A percentile compares a stretch with the other conserved stretches of the same genome.
Evolutionary conservation across 148 eudicot species (phyloP).

Genomic region (Drosera capensis): DNA sequence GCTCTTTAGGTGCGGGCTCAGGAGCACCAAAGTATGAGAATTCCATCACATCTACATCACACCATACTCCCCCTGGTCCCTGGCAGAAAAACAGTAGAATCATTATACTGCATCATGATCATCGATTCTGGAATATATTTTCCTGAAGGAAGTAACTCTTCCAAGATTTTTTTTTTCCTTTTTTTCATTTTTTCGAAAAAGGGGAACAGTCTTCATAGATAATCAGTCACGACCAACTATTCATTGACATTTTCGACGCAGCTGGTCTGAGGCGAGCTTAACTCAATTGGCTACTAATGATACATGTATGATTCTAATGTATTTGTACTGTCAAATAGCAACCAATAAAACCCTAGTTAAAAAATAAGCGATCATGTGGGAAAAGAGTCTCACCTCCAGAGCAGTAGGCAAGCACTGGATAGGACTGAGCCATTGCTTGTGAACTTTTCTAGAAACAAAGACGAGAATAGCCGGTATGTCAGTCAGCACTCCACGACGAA

Average conservation of each 20-base stretch:
- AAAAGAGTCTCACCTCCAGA: slow-evolving; percentile 48
- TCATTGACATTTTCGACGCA: too few species aligned
- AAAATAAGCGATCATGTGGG: neutral
- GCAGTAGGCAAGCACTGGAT: slow-evolving; percentile 86
- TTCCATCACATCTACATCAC: slow-evolving; percentile 92
- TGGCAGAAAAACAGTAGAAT: slow-evolving; percentile 12
- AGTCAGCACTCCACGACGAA: slow-evolving; percentile 73
- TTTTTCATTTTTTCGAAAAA: too few species aligned
- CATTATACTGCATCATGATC: too few species aligned
- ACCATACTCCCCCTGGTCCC: slow-evolving; percentile 99
- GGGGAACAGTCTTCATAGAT: too few species aligned
- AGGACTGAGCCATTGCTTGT: slow-evolving; percentile 90
- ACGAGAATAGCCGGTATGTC: slow-evolving; percentile 90
- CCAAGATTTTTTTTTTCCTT: too few species aligned
- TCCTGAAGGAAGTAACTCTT: too few species aligned
- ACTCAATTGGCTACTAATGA: too few species aligned
- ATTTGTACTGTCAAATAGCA: slow-evolving; percentile 8
- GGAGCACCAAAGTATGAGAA: slow-evolving; percentile 97
- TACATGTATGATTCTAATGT: too few species aligned
- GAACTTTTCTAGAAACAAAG: slow-evolving; percentile 91
- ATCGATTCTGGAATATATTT: too few species aligned
- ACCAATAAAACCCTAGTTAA: neutral
- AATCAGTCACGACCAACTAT: too few species aligned
- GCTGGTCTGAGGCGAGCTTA: too few species aligned
- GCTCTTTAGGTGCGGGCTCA: slow-evolving; percentile 92